Percentiles rank a stretch among this genome's conserved stretches.
phyloP scores from a whole-genome alignment of 371 early-diverging fungal genomes.

The Syncephalis plumigaleata region DNA sequence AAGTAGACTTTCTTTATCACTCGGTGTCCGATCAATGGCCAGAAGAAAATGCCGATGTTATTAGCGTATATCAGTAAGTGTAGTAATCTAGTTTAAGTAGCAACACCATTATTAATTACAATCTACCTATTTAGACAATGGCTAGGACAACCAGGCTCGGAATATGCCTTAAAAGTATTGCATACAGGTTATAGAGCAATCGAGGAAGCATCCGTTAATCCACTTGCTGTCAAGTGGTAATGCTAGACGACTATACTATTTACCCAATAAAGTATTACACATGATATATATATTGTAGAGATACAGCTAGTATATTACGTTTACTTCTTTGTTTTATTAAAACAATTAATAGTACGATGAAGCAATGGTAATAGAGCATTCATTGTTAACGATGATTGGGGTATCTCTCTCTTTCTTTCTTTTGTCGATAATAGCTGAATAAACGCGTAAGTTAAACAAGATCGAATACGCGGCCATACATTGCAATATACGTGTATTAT shows the following conservation, averaged over 20 bases:
- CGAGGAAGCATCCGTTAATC: conserved; percentile 34
- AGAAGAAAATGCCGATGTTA: conserved; percentile 34
- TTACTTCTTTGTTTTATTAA: too few species aligned
- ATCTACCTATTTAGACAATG: conserved; percentile 20
- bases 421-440: too few species aligned
- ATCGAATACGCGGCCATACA: too few species aligned
- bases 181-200: conserved; percentile 67
- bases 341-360: too few species aligned
- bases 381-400: too few species aligned
- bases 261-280: too few species aligned
- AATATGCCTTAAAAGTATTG: conserved; percentile 27
- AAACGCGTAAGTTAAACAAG: too few species aligned
- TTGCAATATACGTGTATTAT: too few species aligned
- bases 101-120: background rate
- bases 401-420: too few species aligned
- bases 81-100: background rate
- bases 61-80: conserved; percentile 32
- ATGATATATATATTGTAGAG: too few species aligned
- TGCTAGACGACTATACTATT: background rate
- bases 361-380: too few species aligned
- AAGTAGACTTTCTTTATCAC: conserved; percentile 34
- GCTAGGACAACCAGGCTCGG: conserved; percentile 21
- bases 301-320: too few species aligned
- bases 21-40: conserved; percentile 22
- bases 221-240: conserved; percentile 61